Conservation (phyloP, 495 filamentous ascomycete species). For the Lindgomyces ingoldianus region DNA sequence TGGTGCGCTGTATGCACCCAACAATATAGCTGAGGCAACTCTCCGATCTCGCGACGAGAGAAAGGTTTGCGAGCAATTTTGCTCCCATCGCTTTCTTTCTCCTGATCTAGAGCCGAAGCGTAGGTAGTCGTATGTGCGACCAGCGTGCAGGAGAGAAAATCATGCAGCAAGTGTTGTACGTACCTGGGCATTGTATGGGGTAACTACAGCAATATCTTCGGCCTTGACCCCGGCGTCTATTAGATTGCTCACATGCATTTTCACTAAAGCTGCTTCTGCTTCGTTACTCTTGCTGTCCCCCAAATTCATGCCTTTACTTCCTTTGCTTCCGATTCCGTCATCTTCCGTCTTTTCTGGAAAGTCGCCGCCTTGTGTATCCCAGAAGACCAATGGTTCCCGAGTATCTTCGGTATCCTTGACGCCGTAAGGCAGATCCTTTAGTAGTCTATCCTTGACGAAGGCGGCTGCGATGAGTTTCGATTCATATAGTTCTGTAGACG, state of each 20-base stretch:
- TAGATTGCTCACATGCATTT: constrained; percentile 69
- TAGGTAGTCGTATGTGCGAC: background rate
- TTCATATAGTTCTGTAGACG: constrained; percentile 86
- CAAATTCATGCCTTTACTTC: constrained; percentile 54
- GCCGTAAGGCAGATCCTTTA: constrained; percentile 76
- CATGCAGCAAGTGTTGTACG: constrained; percentile 23
- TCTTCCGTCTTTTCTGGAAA: constrained; percentile 67
- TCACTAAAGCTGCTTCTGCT: constrained; percentile 81
- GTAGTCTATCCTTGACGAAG: constrained; percentile 68
- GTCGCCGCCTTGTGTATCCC: constrained; percentile 93
- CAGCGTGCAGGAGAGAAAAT: background rate
- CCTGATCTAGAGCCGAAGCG: too few species aligned
- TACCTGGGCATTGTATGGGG: constrained; percentile 94
- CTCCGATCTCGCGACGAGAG: background rate
- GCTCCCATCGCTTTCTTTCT: too few species aligned
- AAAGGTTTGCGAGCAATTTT: background rate
- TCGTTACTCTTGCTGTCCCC: constrained; percentile 93
- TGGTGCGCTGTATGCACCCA: background rate
- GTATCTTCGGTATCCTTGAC: constrained; percentile 87
- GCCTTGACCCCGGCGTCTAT: constrained; percentile 75
- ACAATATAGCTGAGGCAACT: background rate
- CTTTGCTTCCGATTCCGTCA: constrained; percentile 55
- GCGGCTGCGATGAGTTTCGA: constrained; percentile 76
- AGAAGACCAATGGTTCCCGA: constrained; percentile 83
- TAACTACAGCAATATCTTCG: constrained; percentile 89